Evolutionary conservation across 768 basidiomycete species (phyloP).

Genomic region (Cubamyces lactineus): DNA sequence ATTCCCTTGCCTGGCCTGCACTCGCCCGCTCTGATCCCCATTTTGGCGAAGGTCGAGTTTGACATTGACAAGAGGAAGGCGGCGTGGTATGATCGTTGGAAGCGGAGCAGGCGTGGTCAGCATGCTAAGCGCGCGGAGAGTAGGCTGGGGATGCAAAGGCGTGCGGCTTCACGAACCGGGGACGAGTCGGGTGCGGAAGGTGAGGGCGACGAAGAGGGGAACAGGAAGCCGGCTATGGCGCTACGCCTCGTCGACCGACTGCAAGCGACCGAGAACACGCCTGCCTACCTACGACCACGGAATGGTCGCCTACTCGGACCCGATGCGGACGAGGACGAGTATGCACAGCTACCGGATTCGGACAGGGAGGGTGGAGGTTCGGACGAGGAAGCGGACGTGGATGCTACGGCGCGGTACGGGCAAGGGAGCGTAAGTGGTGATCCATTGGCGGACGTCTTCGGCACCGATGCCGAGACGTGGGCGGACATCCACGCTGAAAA

Average conservation of each 20-base stretch:
- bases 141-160: constrained; percentile 36
- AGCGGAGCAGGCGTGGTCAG: constrained; percentile 63
- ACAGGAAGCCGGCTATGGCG: constrained; percentile 47
- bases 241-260: constrained; percentile 52
- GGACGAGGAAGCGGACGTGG: constrained; percentile 34
- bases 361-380: constrained; percentile 21
- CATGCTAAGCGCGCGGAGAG: constrained; percentile 61
- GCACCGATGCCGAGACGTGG: constrained; percentile 68
- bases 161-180: constrained; percentile 22
- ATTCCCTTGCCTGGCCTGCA: constrained; percentile 69
- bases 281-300: constrained; percentile 29
- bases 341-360: constrained; percentile 28
- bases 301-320: constrained; percentile 18
- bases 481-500: constrained; percentile 49
- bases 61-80: constrained; percentile 85
- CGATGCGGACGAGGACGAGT: constrained; percentile 36
- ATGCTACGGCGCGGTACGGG: constrained; percentile 43
- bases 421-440: constrained; percentile 41
- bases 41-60: constrained; percentile 94
- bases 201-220: constrained; percentile 31
- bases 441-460: constrained; percentile 64
- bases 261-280: constrained; percentile 43
- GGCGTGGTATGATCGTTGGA: constrained; percentile 86
- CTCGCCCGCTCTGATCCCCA: constrained; percentile 70
- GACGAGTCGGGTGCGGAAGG: constrained; percentile 27